phyloP scores from a whole-genome alignment of 208 protist genomes.

The Leishmania tarentolae region DNA sequence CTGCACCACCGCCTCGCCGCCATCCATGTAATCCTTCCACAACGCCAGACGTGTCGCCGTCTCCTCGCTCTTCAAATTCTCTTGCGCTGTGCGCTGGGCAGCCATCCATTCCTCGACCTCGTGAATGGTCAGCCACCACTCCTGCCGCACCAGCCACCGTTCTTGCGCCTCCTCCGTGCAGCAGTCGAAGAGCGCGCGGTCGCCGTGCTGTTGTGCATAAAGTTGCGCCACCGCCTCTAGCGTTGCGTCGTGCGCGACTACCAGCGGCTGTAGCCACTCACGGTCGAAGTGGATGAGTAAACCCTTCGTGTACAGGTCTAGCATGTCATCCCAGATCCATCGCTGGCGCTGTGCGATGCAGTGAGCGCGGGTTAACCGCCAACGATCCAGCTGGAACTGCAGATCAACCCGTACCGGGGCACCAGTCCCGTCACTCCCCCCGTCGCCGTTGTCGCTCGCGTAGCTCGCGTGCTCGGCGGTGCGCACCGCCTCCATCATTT shows the following conservation, averaged over 20 bases:
- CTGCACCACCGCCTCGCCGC: conserved; percentile 26
- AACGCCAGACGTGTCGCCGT: conserved; percentile 28
- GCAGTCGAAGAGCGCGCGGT: conserved; percentile 44
- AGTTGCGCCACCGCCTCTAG: conserved; percentile 41
- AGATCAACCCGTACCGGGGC: conserved; percentile 31
- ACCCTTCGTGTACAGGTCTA: conserved; percentile 44
- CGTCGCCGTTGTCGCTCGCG: conserved; percentile 2
- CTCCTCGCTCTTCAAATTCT: conserved; percentile 24
- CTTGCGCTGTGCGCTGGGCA: conserved; percentile 26
- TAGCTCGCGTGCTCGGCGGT: conserved; percentile 27
- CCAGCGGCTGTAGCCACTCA: conserved; percentile 48
- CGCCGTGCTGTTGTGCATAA: conserved; percentile 42
- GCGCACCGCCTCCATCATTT: conserved; percentile 31
- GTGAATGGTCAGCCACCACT: conserved; percentile 44
- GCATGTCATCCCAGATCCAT: conserved; percentile 54
- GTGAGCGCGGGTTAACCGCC: conserved; percentile 25
- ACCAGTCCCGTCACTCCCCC: conserved; percentile 7
- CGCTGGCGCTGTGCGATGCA: conserved; percentile 35
- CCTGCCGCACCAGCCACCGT: conserved; percentile 38
- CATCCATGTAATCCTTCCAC: conserved; percentile 28
- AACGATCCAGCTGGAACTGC: conserved; percentile 38
- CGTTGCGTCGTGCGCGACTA: conserved; percentile 33
- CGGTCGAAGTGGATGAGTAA: conserved; percentile 37
- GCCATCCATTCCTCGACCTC: conserved; percentile 33
- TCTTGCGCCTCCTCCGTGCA: conserved; percentile 41